Evolutionary conservation across 139 green algal genomes (phyloP), one percentile per base, ranked within the genome.

Genomic region (Desmodesmus armatus): DNA sequence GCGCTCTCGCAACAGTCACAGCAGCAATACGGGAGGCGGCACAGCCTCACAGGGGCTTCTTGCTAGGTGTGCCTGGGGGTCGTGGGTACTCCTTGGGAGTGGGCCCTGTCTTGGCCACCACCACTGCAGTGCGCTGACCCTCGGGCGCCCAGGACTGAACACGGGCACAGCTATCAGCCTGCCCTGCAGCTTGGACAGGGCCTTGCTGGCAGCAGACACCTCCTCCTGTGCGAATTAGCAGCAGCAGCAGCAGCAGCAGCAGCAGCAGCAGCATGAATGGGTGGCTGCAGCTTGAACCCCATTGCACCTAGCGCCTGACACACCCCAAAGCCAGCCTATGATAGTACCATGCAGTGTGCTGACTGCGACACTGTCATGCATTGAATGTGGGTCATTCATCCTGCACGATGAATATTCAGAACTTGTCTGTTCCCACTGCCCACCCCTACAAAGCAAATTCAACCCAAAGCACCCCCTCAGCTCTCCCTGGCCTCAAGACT

Each of bases 61-160:
- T 96, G 71, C 89, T 88, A 9, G 95, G 93, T 33, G 84, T 89
- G 3, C 94, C 95, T 11, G 92, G 80, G 40, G 82, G 72, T 17
- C 95, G 83, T 0, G 95, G 95, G 80, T 94, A 98, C 63, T 92
- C 88, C 1, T 47, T 21, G 15, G 91, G 89, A 0, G 91, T 97
- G n/a, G 33, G 5, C 3, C 0, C 21, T 2, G 73, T 43, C 82
- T 97, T 98, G 17, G 31, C 6, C 33, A 96, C 92, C 23, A 92
- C 85, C 53, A 93, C 53, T 2, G 69, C 86, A 25, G 76, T 93
- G 58, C 35, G 87, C 53, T 90, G 88, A 0, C 89, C 90, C 15
- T 91, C 83, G 2, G 40, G 53, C 2, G 76, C 79, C 43, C 80
- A 84, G 0, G 90, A 95, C 0, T 93, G 82, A n/a, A 98, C 94